These are phyloP conservation scores for Phyllostachys edulis DNA, from an alignment of 176 grass and related monocot species.

Conservation along the genomic window DNA sequence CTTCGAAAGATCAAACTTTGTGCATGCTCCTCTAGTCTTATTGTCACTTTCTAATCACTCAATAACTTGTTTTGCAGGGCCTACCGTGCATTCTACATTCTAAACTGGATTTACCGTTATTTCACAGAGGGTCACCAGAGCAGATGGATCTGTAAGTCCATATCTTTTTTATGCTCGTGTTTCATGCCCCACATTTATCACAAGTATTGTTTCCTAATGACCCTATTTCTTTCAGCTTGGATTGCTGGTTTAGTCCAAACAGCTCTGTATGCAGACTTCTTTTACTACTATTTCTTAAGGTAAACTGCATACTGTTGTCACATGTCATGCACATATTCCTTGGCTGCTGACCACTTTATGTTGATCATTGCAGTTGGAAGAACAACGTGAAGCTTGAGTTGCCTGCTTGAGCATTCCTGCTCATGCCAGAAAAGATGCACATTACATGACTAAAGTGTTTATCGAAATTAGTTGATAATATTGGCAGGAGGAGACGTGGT, in stretches of 20 bases:
- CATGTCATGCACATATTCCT: background rate
- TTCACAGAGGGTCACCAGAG: conserved; percentile 70
- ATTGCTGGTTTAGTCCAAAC: conserved; percentile 92
- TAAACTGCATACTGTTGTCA: conserved; percentile 22
- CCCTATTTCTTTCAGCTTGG: conserved; percentile 64
- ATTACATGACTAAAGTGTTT: conserved; percentile 14
- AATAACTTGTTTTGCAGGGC: conserved; percentile 50
- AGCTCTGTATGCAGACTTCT: conserved; percentile 91
- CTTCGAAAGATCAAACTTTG: background rate
- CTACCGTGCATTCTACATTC: conserved; percentile 88
- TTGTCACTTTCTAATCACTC: background rate
- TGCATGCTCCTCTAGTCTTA: background rate
- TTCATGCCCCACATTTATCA: background rate
- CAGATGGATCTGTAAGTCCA: conserved; percentile 78
- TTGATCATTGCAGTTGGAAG: conserved; percentile 73
- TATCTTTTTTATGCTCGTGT: background rate
- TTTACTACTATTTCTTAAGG: conserved; percentile 97
- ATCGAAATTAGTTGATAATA: conserved; percentile 29
- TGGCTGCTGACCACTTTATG: background rate
- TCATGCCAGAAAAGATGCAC: background rate
- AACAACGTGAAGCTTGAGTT: conserved; percentile 92
- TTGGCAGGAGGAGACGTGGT: conserved; percentile 34
- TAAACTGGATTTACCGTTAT: conserved; percentile 97
- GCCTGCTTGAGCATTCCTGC: conserved; percentile 55
- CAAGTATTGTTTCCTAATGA: background rate